Evolutionary conservation across 345 rosid species (phyloP).

Genomic region (Gossypium herbaceum): DNA sequence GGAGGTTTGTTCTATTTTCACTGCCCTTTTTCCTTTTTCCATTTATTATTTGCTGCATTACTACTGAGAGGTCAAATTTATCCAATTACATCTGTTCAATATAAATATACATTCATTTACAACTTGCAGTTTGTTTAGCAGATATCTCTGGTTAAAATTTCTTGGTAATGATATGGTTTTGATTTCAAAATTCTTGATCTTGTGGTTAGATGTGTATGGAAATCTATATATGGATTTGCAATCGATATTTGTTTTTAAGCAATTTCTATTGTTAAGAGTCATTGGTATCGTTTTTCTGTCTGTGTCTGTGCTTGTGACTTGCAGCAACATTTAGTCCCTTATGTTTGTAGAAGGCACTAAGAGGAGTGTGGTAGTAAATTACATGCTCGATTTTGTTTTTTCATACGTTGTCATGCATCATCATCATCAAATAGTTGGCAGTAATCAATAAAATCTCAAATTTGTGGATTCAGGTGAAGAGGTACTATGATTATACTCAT

Average conservation of each 20-base stretch:
- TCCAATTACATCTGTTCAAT: background rate
- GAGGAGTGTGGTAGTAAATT: background rate
- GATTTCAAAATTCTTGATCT: background rate
- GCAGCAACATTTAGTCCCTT: background rate
- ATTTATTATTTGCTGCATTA: background rate
- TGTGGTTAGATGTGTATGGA: background rate
- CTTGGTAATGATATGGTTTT: background rate
- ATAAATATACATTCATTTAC: background rate
- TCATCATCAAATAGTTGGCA: background rate
- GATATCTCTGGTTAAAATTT: background rate
- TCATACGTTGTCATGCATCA: background rate
- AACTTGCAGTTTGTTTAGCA: background rate
- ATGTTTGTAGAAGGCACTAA: background rate
- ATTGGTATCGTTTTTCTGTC: background rate
- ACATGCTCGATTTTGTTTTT: background rate
- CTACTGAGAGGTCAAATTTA: background rate
- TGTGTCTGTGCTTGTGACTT: background rate
- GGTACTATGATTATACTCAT: conserved; percentile 50
- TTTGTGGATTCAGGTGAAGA: conserved; percentile 51
- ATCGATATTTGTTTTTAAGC: background rate
- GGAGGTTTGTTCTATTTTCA: conserved; percentile 35
- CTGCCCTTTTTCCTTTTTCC: background rate
- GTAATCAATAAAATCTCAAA: background rate
- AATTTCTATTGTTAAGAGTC: background rate
- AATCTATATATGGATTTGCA: background rate